Conservation (phyloP, 331 rosid genomes). For the Malus hybrid region DNA sequence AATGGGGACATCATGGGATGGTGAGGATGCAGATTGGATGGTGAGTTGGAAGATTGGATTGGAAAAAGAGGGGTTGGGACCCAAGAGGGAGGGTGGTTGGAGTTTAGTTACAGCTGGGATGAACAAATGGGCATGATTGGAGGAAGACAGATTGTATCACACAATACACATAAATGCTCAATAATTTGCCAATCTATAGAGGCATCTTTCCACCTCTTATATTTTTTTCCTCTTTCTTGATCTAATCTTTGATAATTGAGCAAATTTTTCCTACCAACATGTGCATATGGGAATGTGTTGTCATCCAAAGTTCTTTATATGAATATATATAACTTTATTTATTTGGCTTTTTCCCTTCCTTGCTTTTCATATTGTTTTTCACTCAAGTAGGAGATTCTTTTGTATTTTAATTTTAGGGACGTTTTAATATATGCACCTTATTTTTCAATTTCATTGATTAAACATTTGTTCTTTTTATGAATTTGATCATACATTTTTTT, state of each 20-base stretch:
- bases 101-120: constrained; percentile 53
- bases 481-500: too few relatives aligned
- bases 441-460: too few relatives aligned
- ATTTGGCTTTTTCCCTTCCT: not conserved
- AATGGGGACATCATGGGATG: constrained; percentile 27
- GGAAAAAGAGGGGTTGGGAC: constrained; percentile 23
- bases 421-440: too few relatives aligned
- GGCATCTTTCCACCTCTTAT: constrained; percentile 21
- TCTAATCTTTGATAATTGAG: constrained; percentile 52
- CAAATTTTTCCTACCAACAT: constrained; percentile 27
- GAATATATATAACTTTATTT: not conserved
- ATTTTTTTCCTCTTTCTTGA: constrained; percentile 36
- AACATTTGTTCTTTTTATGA: too few relatives aligned
- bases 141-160: constrained; percentile 44
- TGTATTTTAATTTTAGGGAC: too few relatives aligned
- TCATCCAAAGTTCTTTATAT: constrained; percentile 10
- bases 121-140: constrained; percentile 53
- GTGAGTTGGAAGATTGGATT: constrained; percentile 13
- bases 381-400: not conserved
- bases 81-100: constrained; percentile 15
- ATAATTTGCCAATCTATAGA: constrained; percentile 46
- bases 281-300: not conserved
- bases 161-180: constrained; percentile 23
- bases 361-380: not conserved
- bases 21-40: constrained; percentile 26